Evolutionary conservation across 345 rosid species (phyloP), one percentile per base, ranked within the genome.

Genomic region (Bretschneidera sinensis): DNA sequence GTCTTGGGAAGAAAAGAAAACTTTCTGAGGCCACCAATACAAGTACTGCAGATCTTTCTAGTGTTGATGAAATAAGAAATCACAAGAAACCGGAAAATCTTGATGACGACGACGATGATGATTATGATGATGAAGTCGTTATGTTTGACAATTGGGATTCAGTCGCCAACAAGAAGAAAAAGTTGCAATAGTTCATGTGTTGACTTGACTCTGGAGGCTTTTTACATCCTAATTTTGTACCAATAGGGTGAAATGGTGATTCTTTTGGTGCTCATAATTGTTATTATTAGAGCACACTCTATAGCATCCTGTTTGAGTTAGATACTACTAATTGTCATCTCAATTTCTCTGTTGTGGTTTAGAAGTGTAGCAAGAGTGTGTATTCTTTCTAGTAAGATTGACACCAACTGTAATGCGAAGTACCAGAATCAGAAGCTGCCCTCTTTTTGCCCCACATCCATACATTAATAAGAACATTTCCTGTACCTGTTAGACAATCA

Each of bases 1-100:
- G 57, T 68, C n/a, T 72, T 6, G 78, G 68, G 34, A 83, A 74
- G 81, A 91, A 91, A 79, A 81, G 97, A 68, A 87, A 76, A 66
- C 55, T 64, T 47, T 56, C 82, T 0, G 85, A 83, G 51, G 31
- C 28, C 53, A 65, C 66, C 0, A 25, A 71, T 19, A 58, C 48
- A 1, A 24, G 35, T 45, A n/a, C 61, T 52, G 33, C 58, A 13
- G 76, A 67, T 59, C 65, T 8, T 18, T 54, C 79, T 5, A 45
- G 62, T 22, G 65, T 35, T 25, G 54, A 69, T 33, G 76, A 68
- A 65, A 60, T 65, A 15, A 67, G 64, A 68, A 76, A 69, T 43
- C 72, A 72, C 2, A 49, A 70, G 55, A 73, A 83, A 47, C 70
- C 76, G 28, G 76, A 81, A 63, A 81, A 76, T 71, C 76, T 81